Evolutionary conservation across 306 rosid genomes (phyloP).

Genomic region (Chamaecrista fasciculata): DNA sequence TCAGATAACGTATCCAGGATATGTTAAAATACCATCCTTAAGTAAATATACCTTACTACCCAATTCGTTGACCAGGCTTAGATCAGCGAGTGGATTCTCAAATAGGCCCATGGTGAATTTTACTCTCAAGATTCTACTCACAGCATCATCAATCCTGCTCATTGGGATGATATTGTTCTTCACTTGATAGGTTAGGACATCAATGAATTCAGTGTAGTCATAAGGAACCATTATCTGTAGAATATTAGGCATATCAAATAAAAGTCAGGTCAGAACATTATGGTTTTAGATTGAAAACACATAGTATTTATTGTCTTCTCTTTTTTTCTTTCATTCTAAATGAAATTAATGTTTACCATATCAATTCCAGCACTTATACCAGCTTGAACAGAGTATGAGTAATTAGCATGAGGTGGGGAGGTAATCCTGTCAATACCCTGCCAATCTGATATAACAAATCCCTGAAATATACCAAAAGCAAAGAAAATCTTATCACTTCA

Average conservation of each 20-base stretch:
- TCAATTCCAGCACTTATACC: slow-evolving; percentile 81
- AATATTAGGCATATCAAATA: slow-evolving; percentile 7
- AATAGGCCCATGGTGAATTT: slow-evolving; percentile 83
- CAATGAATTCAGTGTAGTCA: slow-evolving; percentile 53
- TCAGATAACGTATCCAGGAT: not conserved
- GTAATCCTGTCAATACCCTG: slow-evolving; percentile 79
- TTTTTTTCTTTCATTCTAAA: not conserved
- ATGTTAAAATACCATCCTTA: not conserved
- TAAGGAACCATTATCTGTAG: slow-evolving; percentile 76
- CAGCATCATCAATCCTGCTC: slow-evolving; percentile 84
- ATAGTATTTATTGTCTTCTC: not conserved
- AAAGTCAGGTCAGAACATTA: not conserved
- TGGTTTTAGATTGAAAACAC: not conserved
- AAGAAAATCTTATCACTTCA: not conserved
- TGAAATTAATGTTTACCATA: slow-evolving; percentile 52
- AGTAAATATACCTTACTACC: slow-evolving; percentile 58
- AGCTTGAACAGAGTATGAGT: slow-evolving; percentile 71
- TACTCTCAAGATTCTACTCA: slow-evolving; percentile 67
- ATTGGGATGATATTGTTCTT: slow-evolving; percentile 61
- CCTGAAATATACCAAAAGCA: slow-evolving; percentile 40
- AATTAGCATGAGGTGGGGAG: slow-evolving; percentile 82
- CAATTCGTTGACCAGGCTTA: slow-evolving; percentile 63
- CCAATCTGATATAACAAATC: slow-evolving; percentile 89
- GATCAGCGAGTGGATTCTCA: slow-evolving; percentile 70
- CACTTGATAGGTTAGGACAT: slow-evolving; percentile 56